Evolutionary conservation across 306 rosid species (phyloP).

Genomic region (Parietaria judaica): DNA sequence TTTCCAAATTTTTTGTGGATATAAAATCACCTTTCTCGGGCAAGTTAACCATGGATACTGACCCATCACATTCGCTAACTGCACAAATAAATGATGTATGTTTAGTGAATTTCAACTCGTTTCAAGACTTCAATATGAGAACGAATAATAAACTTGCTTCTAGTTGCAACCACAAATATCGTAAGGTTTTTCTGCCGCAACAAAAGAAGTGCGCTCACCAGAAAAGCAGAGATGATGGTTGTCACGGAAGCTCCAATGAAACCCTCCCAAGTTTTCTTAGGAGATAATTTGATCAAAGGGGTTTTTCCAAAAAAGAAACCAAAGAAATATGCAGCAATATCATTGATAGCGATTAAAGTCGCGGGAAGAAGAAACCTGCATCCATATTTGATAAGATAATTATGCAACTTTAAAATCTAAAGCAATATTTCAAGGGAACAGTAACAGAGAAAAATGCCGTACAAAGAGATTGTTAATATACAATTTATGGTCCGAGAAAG

Average conservation of each 20-base stretch:
- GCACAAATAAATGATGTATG: conserved; percentile 31
- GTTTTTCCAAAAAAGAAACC: conserved; percentile 96
- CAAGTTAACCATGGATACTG: conserved; percentile 83
- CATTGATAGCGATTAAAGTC: conserved; percentile 85
- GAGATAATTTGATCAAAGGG: conserved; percentile 94
- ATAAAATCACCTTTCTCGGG: conserved; percentile 77
- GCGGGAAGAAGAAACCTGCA: conserved; percentile 99
- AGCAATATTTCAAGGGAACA: not conserved
- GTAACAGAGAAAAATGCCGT: not conserved
- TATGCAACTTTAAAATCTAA: no score
- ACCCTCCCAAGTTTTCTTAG: conserved; percentile 99
- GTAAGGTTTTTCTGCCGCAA: not conserved
- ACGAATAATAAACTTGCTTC: not conserved
- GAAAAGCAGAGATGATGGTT: conserved; percentile 85
- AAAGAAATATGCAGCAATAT: conserved; percentile 83
- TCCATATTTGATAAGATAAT: conserved; percentile 5
- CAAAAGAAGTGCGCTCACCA: conserved; percentile 46
- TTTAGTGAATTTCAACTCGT: not conserved
- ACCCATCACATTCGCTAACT: conserved; percentile 94
- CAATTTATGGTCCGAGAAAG: conserved; percentile 4
- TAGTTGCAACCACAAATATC: conserved; percentile 1
- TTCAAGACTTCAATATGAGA: not conserved
- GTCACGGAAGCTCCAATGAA: conserved; percentile 97
- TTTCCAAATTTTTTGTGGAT: conserved; percentile 8
- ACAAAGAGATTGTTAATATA: not conserved